A percentile compares a stretch with the other conserved stretches of the same genome.
Conservation (phyloP, 495 filamentous ascomycete species). For the Halenospora varia region DNA sequence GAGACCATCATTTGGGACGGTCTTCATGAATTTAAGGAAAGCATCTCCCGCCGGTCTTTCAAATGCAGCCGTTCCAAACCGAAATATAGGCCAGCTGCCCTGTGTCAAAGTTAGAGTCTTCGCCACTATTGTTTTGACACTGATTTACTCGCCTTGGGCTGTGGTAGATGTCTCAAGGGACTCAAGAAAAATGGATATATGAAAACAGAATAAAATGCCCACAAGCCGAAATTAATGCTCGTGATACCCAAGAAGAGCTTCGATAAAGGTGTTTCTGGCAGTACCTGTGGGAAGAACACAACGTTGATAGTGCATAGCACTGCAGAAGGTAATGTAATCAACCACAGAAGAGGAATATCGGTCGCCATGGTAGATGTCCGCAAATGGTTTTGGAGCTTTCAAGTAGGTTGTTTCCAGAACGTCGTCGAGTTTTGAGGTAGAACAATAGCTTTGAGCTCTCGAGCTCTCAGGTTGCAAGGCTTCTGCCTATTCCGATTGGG, state of each 20-base stretch:
- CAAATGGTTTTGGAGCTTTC: no score
- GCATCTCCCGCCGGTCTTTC: neutral
- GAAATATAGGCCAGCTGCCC: neutral
- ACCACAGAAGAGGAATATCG: neutral
- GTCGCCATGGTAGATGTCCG: no score
- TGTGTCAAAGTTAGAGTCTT: neutral
- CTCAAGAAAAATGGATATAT: constrained; percentile 69
- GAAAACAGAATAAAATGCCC: constrained; percentile 45
- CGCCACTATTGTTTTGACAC: neutral
- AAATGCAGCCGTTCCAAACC: neutral
- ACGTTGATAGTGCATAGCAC: neutral
- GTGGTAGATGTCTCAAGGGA: constrained; percentile 61
- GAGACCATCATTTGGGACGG: constrained; percentile 29
- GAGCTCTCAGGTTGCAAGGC: no score
- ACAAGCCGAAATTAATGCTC: constrained; percentile 15
- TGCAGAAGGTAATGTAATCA: neutral
- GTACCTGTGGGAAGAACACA: neutral
- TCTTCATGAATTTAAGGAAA: constrained; percentile 21
- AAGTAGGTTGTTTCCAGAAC: no score
- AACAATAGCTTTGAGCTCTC: no score
- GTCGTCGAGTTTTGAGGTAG: no score
- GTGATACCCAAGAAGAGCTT: constrained; percentile 11
- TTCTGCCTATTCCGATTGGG: no score
- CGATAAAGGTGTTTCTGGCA: neutral
- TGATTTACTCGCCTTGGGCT: constrained; percentile 34